Percentiles rank a stretch among this genome's conserved stretches.
These are phyloP conservation scores for Fraxinus baroniana DNA, from an alignment of 305 asterid species.

Conservation along the genomic window DNA sequence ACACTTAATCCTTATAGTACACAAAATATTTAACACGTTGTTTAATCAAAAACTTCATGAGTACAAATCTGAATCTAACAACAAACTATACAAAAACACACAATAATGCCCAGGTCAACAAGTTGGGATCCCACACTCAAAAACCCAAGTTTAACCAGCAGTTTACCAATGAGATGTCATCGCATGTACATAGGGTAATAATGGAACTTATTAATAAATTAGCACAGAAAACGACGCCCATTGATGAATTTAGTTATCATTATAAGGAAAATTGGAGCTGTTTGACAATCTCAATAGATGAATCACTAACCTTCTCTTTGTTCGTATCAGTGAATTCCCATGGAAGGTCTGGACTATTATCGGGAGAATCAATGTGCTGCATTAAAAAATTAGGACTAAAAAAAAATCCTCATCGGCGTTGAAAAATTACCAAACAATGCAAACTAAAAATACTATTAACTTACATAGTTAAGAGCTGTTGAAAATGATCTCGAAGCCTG, in stretches of 20 bases:
- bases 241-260: not conserved
- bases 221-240: not conserved
- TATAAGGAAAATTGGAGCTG: constrained; percentile 5
- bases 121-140: not conserved
- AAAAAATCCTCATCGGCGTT: constrained; percentile 2
- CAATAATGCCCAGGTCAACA: not conserved
- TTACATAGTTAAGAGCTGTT: constrained; percentile 87
- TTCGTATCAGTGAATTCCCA: constrained; percentile 79
- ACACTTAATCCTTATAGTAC: not conserved
- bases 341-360: constrained; percentile 72
- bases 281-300: not conserved
- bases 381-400: constrained; percentile 8
- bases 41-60: not conserved
- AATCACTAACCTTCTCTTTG: constrained; percentile 58
- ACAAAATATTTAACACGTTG: not conserved
- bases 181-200: not conserved
- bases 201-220: not conserved
- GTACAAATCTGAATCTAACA: not conserved
- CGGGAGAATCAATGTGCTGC: constrained; percentile 88
- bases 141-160: not conserved
- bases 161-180: not conserved
- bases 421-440: not conserved
- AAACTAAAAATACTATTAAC: constrained; percentile 19
- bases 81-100: not conserved
- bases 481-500: constrained; percentile 79